A percentile compares a stretch with the other conserved stretches of the same genome.
These are phyloP conservation scores for Neurospora pannonica DNA, from an alignment of 495 filamentous ascomycete species.

Conservation along the genomic window DNA sequence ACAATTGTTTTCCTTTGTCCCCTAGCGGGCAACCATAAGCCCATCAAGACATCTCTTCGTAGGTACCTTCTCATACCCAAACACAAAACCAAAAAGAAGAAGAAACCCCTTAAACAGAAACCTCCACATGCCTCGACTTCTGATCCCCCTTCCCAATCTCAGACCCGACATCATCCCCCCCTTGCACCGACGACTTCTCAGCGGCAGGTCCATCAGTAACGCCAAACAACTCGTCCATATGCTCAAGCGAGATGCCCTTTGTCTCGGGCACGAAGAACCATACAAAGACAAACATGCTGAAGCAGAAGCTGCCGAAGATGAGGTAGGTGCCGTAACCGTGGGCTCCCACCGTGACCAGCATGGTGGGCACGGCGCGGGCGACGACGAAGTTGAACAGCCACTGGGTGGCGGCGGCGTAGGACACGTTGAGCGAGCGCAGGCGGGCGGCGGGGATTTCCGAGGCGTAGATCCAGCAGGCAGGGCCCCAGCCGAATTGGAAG, in stretches of 20 bases:
- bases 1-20: background rate
- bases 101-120: background rate
- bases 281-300: slow-evolving; percentile 56
- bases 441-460: slow-evolving; percentile 66
- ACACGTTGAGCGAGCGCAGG: slow-evolving; percentile 61
- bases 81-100: background rate
- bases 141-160: background rate
- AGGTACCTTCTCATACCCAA: background rate
- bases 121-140: background rate
- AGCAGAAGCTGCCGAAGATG: slow-evolving; percentile 53
- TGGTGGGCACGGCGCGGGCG: slow-evolving; percentile 50
- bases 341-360: slow-evolving; percentile 53
- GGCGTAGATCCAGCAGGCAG: slow-evolving; percentile 70
- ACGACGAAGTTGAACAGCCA: slow-evolving; percentile 68
- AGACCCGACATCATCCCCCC: background rate
- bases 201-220: slow-evolving; percentile 13
- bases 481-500: slow-evolving; percentile 75
- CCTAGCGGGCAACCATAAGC: background rate
- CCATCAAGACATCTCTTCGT: background rate
- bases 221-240: slow-evolving; percentile 30
- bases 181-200: background rate
- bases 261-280: slow-evolving; percentile 69
- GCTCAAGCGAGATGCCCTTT: slow-evolving; percentile 43
- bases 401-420: slow-evolving; percentile 58
- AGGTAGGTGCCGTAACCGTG: slow-evolving; percentile 54